Evolutionary conservation across 2,329 filamentous ascomycete genomes (phyloP), one percentile per base, ranked within the genome.

Genomic region (Colletotrichum gloeosporioides): DNA sequence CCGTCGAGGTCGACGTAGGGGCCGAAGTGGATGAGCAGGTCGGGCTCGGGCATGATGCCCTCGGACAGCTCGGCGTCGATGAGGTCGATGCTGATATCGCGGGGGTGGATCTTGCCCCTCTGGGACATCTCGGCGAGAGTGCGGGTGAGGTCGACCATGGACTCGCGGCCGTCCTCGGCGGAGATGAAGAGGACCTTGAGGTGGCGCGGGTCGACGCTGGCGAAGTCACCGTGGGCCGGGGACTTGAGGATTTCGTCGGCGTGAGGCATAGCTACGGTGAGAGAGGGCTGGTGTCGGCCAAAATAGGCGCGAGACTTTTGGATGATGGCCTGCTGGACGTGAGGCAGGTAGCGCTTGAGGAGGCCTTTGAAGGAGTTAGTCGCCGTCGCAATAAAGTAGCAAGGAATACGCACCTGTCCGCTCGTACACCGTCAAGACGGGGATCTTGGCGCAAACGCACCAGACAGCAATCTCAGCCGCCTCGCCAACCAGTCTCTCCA

Each of bases 71-170:
- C 97, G 6, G 95, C 94, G 82, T 99, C 96, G 69, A 99, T 93
- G 67, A 99, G 88, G 78, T 98, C 95, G 67, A 91, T 90, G 73
- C 93, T 96, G 81, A 99, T 96, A 82, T 99, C 96, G 36, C 92
- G 89, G 1, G 95, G 91, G 3, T 92, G 91, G 16, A 99, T 90
- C 85, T 98, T 98, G 75, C 93, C 93, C 79, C 93, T 93, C 84
- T 99, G 97, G 8, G 95, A 95, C 97, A 99, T 99, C 82, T 98
- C 95, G 8, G 96, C 92, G 27, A 99, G 89, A 1, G 98, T 99
- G 82, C 96, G 95, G 57, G 97, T 99, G 62, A 99, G 90, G 84
- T 99, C 97, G 55, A 99, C 96, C 78, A 99, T 92, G 6, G 96
- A 98, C 82, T 98, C 95, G 71, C 96, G 92, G 65, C 97, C 96